Evolutionary conservation across 352 stramenopile genomes (phyloP), one percentile per base, ranked within the genome.

Genomic region (Phytophthora sojae): DNA sequence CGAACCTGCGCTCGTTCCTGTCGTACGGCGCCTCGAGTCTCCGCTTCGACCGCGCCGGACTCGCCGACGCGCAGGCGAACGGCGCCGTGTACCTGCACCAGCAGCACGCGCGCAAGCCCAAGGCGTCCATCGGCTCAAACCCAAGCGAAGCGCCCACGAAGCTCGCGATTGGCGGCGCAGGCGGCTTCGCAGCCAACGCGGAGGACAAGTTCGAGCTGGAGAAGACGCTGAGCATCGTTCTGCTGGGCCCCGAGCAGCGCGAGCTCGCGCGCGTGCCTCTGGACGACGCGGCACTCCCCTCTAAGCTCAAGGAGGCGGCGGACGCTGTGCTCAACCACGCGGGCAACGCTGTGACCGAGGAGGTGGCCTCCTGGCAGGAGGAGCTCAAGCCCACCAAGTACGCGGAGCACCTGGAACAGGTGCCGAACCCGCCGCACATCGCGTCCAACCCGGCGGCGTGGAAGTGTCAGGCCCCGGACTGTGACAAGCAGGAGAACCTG

Each of bases 401-500:
- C 67, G 88, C 90, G 0, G 86, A 91, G 21, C 67, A 93, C 47
- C 70, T 96, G 15, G 67, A 84, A 17, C 90, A 96, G 49, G 63
- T 96, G 0, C 73, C 83, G 26, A 77, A 80, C 26, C 68, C 88
- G 11, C 79, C 85, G 0, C 82, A 85, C 45, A 87, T 96, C 56
- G 83, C 87, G 49, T 91, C 88, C 0, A 93, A 92, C 63, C 86
- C 88, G 3, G 42, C 79, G 42, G 72, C 74, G 4, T 96, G 90
- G 82, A 94, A 92, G 57, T 98, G 93, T 71, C 81, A 92, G 68
- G 99, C 96, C 64, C 85, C 97, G 49, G 86, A 97, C 54, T 99
- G 89, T 72, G 97, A 98, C 51, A 97, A 98, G 73, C 96, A 90
- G 12, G 94, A 99, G 63, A 99, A 99, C 82, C 73, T 99, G 35